Evolutionary conservation across 306 rosid species (phyloP), one percentile per base, ranked within the genome.

Genomic region (Crotalaria pallida): DNA sequence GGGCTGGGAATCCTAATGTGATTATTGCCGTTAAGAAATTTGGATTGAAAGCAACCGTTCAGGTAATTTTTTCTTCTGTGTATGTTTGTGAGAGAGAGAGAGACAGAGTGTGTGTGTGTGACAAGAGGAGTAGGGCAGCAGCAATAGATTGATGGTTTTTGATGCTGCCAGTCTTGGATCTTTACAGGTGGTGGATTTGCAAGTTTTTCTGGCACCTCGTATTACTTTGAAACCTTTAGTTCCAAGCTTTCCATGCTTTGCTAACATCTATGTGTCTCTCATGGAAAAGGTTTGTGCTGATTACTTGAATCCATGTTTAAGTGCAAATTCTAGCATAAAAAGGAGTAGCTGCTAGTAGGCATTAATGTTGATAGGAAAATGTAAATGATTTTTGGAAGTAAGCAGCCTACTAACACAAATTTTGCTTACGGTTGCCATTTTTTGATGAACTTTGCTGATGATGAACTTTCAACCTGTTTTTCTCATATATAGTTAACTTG

Each of bases 171-270:
- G 15, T 65, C 68, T 41, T 36, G 17, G 13, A n/a, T 29, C 29
- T 45, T 81, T 65, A 67, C 87, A 90, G 96, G 89, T 84, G 69
- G 49, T 88, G 19, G 96, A 93, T 80, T 72, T 85, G 83, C 98
- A 90, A 87, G 88, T 88, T 41, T 93, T 87, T 85, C 67, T 77
- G 10, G 49, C 67, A n/a, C 98, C 97, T 23, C 97, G 96, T 24
- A 71, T 93, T 47, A 93, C 98, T 78, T 60, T 93, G 75, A 90
- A 90, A 82, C 97, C 98, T 34, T 71, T 93, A 81, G 97, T 93
- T 81, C 97, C 98, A 58, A 84, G 88, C 80, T 93, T 93, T 77
- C 98, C 98, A 55, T 93, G 97, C 71, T 93, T 93, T 72, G 96
- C 92, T 27, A 87, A 87, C 47, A 93, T 93, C 55, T 78, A 56